phyloP scores from a whole-genome alignment of 2,329 filamentous ascomycete genomes.

The Davidsoniella virescens region DNA sequence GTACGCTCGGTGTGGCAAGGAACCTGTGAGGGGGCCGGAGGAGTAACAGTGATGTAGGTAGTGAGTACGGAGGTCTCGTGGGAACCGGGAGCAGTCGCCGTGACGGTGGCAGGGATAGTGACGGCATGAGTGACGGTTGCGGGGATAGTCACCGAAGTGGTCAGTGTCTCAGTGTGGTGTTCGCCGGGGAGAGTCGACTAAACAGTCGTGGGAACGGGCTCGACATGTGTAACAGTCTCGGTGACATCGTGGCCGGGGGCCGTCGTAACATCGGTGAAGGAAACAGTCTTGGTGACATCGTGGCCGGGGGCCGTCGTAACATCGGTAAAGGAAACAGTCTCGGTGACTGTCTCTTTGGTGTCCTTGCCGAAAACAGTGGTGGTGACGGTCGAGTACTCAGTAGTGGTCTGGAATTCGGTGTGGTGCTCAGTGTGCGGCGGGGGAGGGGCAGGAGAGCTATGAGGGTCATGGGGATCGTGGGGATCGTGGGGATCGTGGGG shows the following conservation, averaged over 20 bases:
- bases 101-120: constrained; percentile 10
- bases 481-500: constrained; percentile 2
- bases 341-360: constrained; percentile 10
- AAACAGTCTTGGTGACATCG: constrained; percentile 15
- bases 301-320: no score
- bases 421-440: neutral
- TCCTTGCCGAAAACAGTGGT: constrained; percentile 4
- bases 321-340: constrained; percentile 15
- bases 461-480: constrained; percentile 6
- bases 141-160: constrained; percentile 8
- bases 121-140: constrained; percentile 10
- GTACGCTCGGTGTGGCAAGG: constrained; percentile 8
- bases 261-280: constrained; percentile 24
- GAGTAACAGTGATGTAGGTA: constrained; percentile 10
- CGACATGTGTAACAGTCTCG: constrained; percentile 24
- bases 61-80: constrained; percentile 8
- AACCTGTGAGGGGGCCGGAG: constrained; percentile 2
- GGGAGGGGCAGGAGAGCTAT: neutral
- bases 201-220: constrained; percentile 18
- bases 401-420: neutral
- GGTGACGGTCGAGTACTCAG: constrained; percentile 5
- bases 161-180: constrained; percentile 7
- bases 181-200: constrained; percentile 1
- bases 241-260: constrained; percentile 22
- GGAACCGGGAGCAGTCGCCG: constrained; percentile 7